Evolutionary conservation across 495 filamentous ascomycete genomes (phyloP), one percentile per base, ranked within the genome.

Genomic region (Immersiella caudata): DNA sequence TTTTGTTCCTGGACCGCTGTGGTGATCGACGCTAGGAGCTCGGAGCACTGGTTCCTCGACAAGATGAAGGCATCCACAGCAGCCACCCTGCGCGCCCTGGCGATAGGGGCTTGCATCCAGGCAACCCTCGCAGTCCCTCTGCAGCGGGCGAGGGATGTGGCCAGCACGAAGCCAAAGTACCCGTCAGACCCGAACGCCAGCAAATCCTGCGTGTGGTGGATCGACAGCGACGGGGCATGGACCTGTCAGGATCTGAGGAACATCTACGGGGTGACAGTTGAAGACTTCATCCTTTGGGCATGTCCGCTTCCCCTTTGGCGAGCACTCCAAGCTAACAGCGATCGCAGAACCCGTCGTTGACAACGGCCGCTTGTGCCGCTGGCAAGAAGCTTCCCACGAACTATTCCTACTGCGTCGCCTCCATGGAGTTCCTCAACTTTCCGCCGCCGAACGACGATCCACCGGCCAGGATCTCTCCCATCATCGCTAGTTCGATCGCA

Each of bases 191-290:
- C 65, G 8, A 46, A 55, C 6, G 56, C 65, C 36, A 67, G 57
- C 8, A 59, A 57, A 22, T 55, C 61, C 59, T 67, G 65, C 27
- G 58, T 52, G 21, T 67, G 65, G 65, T 67, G 65, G 65, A 61
- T 67, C 46, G 65, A 67, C 46, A 56, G 25, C 27, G 59, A 55
- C 18, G 65, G 59, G 20, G 9, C 12, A 2, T 62, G 29, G 58
- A 67, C 57, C 29, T 67, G 65, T 49, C 4, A 62, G 14, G 26
- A 56, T n/a, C n/a, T 67, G 6, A 25, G 54, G 20, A 24, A 14
- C 18, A 52, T 67, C 58, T 62, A 55, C 40, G 65, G 65, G 14
- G 27, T 62, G 7, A 20, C 36, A 0, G 27, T 50, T 14, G 46
- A 55, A 20, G 65, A 67, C 26, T 67, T 67, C 58, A 26, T 67